A percentile compares a stretch with the other conserved stretches of the same genome.
phyloP scores from a whole-genome alignment of 352 stramenopile species.

The Globisporangium middletonii region DNA sequence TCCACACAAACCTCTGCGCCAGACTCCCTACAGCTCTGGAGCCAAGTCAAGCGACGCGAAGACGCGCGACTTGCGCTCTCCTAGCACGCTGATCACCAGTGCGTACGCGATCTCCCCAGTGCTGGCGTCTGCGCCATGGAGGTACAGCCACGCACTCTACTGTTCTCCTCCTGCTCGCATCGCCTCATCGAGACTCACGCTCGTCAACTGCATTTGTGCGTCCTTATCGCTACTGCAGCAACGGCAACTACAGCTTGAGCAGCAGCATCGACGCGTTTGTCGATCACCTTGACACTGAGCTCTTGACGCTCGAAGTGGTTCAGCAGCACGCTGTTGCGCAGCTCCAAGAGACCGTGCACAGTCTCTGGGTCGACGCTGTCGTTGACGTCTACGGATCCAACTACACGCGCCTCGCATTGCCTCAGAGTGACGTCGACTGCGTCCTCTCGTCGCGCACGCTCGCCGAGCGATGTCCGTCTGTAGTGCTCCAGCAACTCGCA shows the following conservation, averaged over 20 bases:
- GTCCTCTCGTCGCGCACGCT: slow-evolving; percentile 89
- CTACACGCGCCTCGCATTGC: slow-evolving; percentile 93
- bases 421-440: slow-evolving; percentile 95
- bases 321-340: slow-evolving; percentile 47
- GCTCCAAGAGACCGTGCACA: slow-evolving; percentile 36
- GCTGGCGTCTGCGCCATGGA: not conserved
- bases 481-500: slow-evolving; percentile 88
- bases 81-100: too few relatives aligned
- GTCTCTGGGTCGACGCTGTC: slow-evolving; percentile 83
- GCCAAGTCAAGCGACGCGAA: not conserved
- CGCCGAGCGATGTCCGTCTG: slow-evolving; percentile 62
- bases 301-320: slow-evolving; percentile 27
- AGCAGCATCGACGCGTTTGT: slow-evolving; percentile 50
- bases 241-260: slow-evolving; percentile 29
- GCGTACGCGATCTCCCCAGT: not conserved
- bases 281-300: slow-evolving; percentile 33
- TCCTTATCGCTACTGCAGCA: not conserved
- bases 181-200: too few relatives aligned
- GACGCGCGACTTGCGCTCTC: not conserved
- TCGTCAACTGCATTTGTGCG: not conserved
- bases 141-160: too few relatives aligned
- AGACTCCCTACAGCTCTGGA: not conserved
- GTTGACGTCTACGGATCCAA: slow-evolving; percentile 97
- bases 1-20: too few relatives aligned
- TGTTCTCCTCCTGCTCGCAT: too few relatives aligned